phyloP scores from a whole-genome alignment of 257 asterid species.

The Solanum rostratum region DNA sequence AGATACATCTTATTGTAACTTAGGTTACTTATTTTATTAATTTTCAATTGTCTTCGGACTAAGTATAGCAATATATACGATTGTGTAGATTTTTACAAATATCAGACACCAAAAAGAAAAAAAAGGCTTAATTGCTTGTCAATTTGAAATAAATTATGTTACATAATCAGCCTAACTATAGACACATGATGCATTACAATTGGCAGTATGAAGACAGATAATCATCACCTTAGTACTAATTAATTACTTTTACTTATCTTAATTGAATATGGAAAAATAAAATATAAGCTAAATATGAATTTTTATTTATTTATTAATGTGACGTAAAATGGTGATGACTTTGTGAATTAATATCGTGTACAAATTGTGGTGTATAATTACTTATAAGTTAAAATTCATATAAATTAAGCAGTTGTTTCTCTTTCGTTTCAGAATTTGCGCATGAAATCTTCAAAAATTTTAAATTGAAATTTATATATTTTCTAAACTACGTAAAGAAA shows the following conservation, averaged over 20 bases:
- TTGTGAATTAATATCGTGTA: background rate
- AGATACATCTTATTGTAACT: no score
- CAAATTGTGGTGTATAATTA: background rate
- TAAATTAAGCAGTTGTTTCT: background rate
- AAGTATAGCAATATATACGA: no score
- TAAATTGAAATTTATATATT: no score
- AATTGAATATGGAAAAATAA: background rate
- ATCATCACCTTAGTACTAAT: background rate
- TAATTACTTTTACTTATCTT: background rate
- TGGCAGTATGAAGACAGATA: background rate
- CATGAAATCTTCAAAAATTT: no score
- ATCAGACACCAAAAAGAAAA: no score
- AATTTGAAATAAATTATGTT: background rate
- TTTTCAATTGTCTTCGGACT: no score
- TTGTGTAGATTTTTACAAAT: no score
- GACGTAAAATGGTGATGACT: background rate
- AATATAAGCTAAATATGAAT: background rate
- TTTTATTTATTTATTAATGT: background rate
- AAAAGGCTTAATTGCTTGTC: no score
- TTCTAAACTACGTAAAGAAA: no score
- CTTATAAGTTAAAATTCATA: background rate
- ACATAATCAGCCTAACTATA: background rate
- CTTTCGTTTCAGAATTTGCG: background rate
- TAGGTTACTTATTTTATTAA: no score
- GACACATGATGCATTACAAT: background rate